Percentiles rank a stretch among this genome's conserved stretches.
Conservation (phyloP, 805 yeast species). For the Candida tallmaniae region DNA sequence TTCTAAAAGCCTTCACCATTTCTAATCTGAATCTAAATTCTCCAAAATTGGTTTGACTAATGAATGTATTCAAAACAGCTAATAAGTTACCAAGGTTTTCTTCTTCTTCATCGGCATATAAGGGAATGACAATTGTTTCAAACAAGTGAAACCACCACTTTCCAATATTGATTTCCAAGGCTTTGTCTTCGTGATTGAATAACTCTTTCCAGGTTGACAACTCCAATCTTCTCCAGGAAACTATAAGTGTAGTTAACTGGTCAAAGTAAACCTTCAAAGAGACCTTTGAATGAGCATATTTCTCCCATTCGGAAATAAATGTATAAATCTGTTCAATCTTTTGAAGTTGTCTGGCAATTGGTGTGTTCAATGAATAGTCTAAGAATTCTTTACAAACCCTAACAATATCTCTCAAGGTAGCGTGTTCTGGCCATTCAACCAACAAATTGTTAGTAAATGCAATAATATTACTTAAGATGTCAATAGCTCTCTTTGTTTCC, state of each 20-base stretch:
- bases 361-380: constrained; percentile 56
- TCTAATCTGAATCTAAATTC: constrained; percentile 59
- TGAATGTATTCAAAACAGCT: constrained; percentile 65
- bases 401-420: constrained; percentile 67
- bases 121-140: constrained; percentile 66
- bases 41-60: constrained; percentile 74
- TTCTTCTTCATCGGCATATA: constrained; percentile 31
- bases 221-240: constrained; percentile 88
- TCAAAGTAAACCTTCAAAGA: constrained; percentile 55
- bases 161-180: constrained; percentile 48
- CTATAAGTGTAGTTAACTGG: constrained; percentile 61
- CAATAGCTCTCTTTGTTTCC: constrained; percentile 61
- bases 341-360: constrained; percentile 72
- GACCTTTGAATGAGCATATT: constrained; percentile 77
- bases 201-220: constrained; percentile 79
- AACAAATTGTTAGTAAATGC: constrained; percentile 41
- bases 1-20: constrained; percentile 60
- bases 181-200: constrained; percentile 58
- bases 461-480: constrained; percentile 30
- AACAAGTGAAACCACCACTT: constrained; percentile 92
- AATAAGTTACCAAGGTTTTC: constrained; percentile 22
- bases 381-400: constrained; percentile 65
- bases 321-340: constrained; percentile 86
- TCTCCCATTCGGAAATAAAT: constrained; percentile 87
- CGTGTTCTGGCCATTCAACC: constrained; percentile 91